A percentile compares a stretch with the other conserved stretches of the same genome.
Conservation (phyloP, 2,329 filamentous ascomycete species). For the Rhynchosporium agropyri region DNA sequence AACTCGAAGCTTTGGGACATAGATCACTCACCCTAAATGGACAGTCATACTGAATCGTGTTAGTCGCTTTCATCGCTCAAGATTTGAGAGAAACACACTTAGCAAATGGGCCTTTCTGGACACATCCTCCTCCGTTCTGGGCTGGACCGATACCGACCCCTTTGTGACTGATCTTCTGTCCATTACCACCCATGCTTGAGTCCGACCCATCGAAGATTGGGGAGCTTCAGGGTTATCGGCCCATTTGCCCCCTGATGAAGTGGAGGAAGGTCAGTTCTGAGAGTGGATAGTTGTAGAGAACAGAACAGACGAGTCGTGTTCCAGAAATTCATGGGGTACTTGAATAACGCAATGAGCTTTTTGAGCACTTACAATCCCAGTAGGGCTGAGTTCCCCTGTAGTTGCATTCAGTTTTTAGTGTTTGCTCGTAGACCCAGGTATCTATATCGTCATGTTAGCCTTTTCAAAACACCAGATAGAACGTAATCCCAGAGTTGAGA, state of each 20-base stretch:
- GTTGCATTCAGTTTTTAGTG: slow-evolving; percentile 46
- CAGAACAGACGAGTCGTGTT: too few species aligned
- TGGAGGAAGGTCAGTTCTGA: too few species aligned
- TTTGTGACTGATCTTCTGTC: slow-evolving; percentile 40
- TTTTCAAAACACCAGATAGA: too few species aligned
- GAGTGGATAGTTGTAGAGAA: too few species aligned
- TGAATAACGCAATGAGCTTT: too few species aligned
- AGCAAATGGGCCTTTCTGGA: slow-evolving; percentile 8
- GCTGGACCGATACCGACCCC: slow-evolving; percentile 37
- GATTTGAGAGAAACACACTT: slow-evolving; percentile 29
- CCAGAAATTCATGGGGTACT: too few species aligned
- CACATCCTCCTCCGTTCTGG: slow-evolving; percentile 13
- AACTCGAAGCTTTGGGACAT: slow-evolving; percentile 8
- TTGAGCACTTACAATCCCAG: slow-evolving; percentile 31
- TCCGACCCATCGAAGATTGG: slow-evolving; percentile 58
- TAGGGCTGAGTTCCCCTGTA: slow-evolving; percentile 47
- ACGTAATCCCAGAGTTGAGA: too few species aligned
- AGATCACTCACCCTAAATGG: slow-evolving; percentile 49
- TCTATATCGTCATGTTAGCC: slow-evolving; percentile 13
- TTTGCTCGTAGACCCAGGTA: slow-evolving; percentile 46
- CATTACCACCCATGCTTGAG: slow-evolving; percentile 53
- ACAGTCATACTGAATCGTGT: slow-evolving; percentile 38
- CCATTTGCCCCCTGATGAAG: slow-evolving; percentile 43
- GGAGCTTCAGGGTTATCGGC: slow-evolving; percentile 48
- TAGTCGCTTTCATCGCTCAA: not conserved